Evolutionary conservation across 2,329 filamentous ascomycete genomes (phyloP).

Genomic region (Sordariomycetes sp.): DNA sequence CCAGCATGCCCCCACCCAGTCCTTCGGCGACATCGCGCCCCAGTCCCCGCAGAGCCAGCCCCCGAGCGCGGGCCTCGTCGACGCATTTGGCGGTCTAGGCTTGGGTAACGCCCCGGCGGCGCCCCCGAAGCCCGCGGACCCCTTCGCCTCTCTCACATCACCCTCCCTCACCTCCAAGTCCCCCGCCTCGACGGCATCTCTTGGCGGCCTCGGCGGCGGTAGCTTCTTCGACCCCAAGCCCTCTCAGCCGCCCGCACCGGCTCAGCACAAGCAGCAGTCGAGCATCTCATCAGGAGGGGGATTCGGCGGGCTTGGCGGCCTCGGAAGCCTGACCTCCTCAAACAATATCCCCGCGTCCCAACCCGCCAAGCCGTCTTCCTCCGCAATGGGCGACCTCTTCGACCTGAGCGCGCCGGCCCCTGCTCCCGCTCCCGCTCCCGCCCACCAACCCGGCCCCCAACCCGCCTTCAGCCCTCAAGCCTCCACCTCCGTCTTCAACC

Average conservation of each 20-base stretch:
- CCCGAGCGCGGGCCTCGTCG: constrained; percentile 53
- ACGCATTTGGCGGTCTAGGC: constrained; percentile 51
- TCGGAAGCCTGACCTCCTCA: constrained; percentile 45
- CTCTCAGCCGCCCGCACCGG: constrained; percentile 32
- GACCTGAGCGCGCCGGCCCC: constrained; percentile 49
- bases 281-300: constrained; percentile 35
- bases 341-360: constrained; percentile 18
- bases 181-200: constrained; percentile 23
- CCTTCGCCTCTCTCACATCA: constrained; percentile 49
- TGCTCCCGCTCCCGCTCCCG: background rate
- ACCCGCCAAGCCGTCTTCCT: constrained; percentile 32
- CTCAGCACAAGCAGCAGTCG: constrained; percentile 33
- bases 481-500: constrained; percentile 67
- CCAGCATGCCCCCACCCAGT: constrained; percentile 38
- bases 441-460: constrained; percentile 19
- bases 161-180: constrained; percentile 13
- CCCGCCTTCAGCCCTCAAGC: constrained; percentile 14
- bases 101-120: constrained; percentile 17
- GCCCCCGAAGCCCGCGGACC: constrained; percentile 31
- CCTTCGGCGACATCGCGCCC: constrained; percentile 56
- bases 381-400: constrained; percentile 67
- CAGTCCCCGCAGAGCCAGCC: constrained; percentile 31
- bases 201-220: constrained; percentile 51
- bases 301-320: constrained; percentile 55
- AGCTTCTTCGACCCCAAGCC: constrained; percentile 72